These are phyloP conservation scores for Phialocephala subalpina DNA, from an alignment of 2,329 filamentous ascomycete genomes.

Conservation along the genomic window DNA sequence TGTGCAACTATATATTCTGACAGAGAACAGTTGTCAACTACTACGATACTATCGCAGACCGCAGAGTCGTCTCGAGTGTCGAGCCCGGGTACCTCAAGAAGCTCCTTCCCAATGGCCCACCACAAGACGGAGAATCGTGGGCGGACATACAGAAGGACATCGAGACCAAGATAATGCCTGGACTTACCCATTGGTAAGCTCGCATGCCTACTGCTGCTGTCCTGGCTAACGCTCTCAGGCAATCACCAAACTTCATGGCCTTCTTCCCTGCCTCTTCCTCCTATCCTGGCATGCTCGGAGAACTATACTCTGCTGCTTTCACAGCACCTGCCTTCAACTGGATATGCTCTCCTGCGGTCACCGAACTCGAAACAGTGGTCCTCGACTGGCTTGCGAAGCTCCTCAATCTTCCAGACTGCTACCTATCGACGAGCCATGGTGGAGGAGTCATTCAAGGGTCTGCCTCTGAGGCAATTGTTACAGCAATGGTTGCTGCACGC, in stretches of 20 bases:
- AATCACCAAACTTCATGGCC: conserved; percentile 93
- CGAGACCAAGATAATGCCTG: conserved; percentile 86
- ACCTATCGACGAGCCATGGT: conserved; percentile 74
- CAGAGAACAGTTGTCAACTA: conserved; percentile 76
- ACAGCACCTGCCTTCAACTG: conserved; percentile 95
- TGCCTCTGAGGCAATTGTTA: conserved; percentile 87
- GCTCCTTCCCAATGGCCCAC: conserved; percentile 74
- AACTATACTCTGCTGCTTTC: conserved; percentile 91
- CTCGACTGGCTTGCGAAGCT: conserved; percentile 90
- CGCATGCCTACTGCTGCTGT: background rate
- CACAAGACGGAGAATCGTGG: conserved; percentile 76
- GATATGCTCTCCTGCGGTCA: conserved; percentile 92
- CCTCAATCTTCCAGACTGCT: conserved; percentile 76
- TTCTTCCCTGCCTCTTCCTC: conserved; percentile 88
- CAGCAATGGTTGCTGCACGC: conserved; percentile 85
- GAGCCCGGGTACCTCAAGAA: conserved; percentile 86
- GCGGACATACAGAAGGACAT: conserved; percentile 83
- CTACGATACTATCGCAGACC: conserved; percentile 76
- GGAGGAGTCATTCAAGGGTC: conserved; percentile 96
- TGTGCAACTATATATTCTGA: conserved; percentile 20
- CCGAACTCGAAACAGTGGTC: conserved; percentile 91
- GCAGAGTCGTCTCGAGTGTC: conserved; percentile 79
- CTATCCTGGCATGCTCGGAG: conserved; percentile 86
- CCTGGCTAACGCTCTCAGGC: conserved; percentile 52
- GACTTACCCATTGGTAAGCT: conserved; percentile 82